Evolutionary conservation across 495 filamentous ascomycete species (phyloP), one percentile per base, ranked within the genome.

Genomic region (Lichenothelia convexa): DNA sequence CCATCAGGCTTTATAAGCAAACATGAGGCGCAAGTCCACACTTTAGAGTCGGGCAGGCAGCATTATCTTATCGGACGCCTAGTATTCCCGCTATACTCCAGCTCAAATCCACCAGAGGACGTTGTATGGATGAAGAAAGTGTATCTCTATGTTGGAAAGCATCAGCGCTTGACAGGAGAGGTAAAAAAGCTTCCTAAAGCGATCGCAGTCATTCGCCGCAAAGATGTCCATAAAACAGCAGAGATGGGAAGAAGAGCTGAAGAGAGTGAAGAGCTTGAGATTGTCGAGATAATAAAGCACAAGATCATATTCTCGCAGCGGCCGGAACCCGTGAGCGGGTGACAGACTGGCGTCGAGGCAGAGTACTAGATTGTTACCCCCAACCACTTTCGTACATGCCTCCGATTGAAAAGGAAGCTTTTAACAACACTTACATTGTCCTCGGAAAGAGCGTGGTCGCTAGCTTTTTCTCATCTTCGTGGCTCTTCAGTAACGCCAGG

Each of bases 151-250:
- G 70, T 94, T 4, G 89, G 89, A 8, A 67, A 75, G 54, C 78
- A 94, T 49, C 89, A 97, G 59, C 68, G 87, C 32, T 67, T 97
- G 53, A 78, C 73, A 1, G 89, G 89, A 7, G 84, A 95, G 53
- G 74, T 91, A 6, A 91, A 84, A 68, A 89, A 81, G 48, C 53
- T 95, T 5, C 61, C 63, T 3, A 78, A 71, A 40, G 73, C 86
- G 9, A 48, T 94, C 44, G 91, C 75, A 7, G 65, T 95, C 8
- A 62, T 93, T n/a, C 63, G 65, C 45, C 69, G 65, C 47, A 61
- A 64, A 33, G 44, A 20, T 2, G 35, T 33, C 30, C 39, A 36
- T 29, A 15, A 34, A 15, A 26, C 38, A 23, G 40, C 44, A n/a
- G 41, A 32, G 30, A 43, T 18, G 1, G 35, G 37, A 31, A 35